phyloP scores from a whole-genome alignment of 371 early-diverging fungal genomes.

The Mucor piriformis region DNA sequence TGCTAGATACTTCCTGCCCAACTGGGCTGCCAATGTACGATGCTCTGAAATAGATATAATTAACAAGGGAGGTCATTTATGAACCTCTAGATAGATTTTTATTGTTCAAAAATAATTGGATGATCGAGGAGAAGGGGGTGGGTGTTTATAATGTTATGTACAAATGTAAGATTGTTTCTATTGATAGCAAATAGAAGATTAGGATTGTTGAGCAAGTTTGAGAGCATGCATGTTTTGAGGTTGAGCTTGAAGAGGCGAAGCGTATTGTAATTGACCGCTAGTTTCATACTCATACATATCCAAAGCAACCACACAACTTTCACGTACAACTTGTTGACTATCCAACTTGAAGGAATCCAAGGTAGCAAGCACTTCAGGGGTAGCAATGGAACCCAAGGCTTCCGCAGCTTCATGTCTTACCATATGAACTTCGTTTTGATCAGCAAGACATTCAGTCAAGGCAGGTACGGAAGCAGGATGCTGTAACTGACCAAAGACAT shows the following conservation, averaged over 20 bases:
- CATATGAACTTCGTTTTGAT: constrained; percentile 88
- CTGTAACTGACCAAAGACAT: constrained; percentile 99
- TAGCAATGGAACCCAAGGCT: constrained; percentile 99
- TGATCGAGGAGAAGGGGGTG: neutral
- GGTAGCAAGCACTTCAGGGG: constrained; percentile 81
- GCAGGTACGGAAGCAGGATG: constrained; percentile 89
- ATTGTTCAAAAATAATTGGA: too few relatives aligned
- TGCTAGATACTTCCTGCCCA: too few relatives aligned
- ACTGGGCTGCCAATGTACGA: too few relatives aligned
- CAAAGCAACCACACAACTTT: constrained; percentile 95
- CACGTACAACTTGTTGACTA: constrained; percentile 89
- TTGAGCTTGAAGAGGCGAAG: constrained; percentile 24
- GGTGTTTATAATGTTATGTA: constrained; percentile 5
- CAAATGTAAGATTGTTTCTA: constrained; percentile 1
- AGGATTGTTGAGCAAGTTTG: constrained; percentile 28
- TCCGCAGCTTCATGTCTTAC: constrained; percentile 99
- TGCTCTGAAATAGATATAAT: too few relatives aligned
- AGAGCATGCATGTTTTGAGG: constrained; percentile 46
- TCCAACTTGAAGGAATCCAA: constrained; percentile 78
- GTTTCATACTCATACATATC: constrained; percentile 97
- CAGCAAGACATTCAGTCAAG: constrained; percentile 75
- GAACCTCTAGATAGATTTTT: too few relatives aligned
- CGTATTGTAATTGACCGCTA: constrained; percentile 32
- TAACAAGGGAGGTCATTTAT: too few relatives aligned
- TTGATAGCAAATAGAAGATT: neutral